Base-by-base conservation (phyloP, 2,329 filamentous ascomycete species). In the Apiospora marii region DNA sequence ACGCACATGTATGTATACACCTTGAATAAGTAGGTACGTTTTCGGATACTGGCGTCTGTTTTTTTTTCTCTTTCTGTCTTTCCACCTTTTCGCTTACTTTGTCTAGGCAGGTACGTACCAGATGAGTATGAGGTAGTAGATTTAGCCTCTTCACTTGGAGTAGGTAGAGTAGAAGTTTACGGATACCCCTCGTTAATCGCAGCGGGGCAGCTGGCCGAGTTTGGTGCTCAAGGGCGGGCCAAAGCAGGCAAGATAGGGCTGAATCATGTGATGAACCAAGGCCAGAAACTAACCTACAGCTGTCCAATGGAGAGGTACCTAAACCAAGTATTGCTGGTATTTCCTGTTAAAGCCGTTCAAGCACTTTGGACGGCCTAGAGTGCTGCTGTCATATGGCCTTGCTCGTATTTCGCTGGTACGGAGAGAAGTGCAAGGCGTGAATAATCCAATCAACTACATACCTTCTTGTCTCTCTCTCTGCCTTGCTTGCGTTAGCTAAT, bases 181-280 rank as follows among this genome's bases (percentile, higher is more conserved):
- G n/a, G n/a, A n/a, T n/a, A 64, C 30, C 58, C 58, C 58, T 64
- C 58, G 58, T 64, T 34, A 30, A 48, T 48, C 19, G 19, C 41
- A 64, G 58, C 58, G 58, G 58, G 58, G 30, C 30, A 64, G 34
- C 58, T 64, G 58, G 30, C 14, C 16, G 30, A 22, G 16, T 61
- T 61, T 61, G 51, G 27, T 46, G 44, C 16, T 46, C 44, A 46
- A 46, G 44, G 16, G 6, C 16, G 16, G 44, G 22, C 44, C 44
- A 6, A 58, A 27, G 27, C 51, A 58, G 51, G 46, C n/a, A 49
- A 58, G 72, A 72, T 78, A 78, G 75, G 75, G 76, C 76, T 74
- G 75, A 75, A 74, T 78, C 76, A 78, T 77, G 76, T 78, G 76
- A 78, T 64, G 22, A 37, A 16, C 67, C 24, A 34, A 51, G 24